These are phyloP conservation scores for Neoboletus brunneissimus DNA, from an alignment of 768 basidiomycete species.

Conservation along the genomic window DNA sequence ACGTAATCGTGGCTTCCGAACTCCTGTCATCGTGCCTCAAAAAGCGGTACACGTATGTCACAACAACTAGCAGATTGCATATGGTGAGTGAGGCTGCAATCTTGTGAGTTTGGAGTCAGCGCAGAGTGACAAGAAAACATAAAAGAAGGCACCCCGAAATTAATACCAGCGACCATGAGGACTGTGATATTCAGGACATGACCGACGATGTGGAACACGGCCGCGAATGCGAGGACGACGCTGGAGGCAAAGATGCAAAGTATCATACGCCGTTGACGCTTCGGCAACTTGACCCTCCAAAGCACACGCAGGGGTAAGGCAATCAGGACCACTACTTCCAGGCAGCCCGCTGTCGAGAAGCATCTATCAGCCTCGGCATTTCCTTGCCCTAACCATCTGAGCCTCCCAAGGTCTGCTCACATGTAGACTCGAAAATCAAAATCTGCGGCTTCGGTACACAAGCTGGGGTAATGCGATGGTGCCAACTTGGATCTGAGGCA, in stretches of 20 bases:
- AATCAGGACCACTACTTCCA: conserved; percentile 9
- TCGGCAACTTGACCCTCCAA: conserved; percentile 16
- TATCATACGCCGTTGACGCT: conserved; percentile 17
- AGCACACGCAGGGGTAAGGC: conserved; percentile 14
- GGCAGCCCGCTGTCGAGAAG: conserved; percentile 6
- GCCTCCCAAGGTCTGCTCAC: neutral
- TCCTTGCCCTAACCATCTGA: neutral
- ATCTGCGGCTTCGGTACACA: neutral
- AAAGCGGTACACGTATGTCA: conserved; percentile 16
- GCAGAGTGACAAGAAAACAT: neutral
- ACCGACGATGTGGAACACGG: conserved; percentile 6
- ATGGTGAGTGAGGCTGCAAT: conserved; percentile 8
- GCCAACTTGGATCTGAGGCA: conserved; percentile 2
- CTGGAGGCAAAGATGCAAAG: conserved; percentile 17
- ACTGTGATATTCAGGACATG: neutral
- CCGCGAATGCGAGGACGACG: conserved; percentile 9
- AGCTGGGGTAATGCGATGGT: neutral
- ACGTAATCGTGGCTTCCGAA: neutral
- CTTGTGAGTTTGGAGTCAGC: neutral
- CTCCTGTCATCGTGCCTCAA: neutral
- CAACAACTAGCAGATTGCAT: conserved; percentile 17
- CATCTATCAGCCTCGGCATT: neutral
- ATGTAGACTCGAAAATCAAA: conserved; percentile 1
- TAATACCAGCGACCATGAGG: neutral
- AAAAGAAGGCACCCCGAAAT: conserved; percentile 6